Conservation (phyloP, 495 filamentous ascomycete genomes). For the Aspergillus coremiiformis region DNA sequence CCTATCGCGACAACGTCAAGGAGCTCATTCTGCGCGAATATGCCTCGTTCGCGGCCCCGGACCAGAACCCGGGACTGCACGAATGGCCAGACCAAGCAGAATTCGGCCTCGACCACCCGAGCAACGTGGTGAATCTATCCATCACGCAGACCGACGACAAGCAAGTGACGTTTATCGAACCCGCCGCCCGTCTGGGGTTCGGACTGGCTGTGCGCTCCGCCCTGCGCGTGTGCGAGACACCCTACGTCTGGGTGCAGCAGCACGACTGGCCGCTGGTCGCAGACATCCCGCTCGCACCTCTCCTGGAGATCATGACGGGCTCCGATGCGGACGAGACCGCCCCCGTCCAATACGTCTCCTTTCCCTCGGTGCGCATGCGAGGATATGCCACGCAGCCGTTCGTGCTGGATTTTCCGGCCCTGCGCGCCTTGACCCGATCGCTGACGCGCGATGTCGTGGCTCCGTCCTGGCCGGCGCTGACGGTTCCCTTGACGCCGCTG, state of each 20-base stretch:
- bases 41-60: not conserved
- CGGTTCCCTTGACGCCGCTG: constrained; percentile 2
- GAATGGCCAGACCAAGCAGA: constrained; percentile 23
- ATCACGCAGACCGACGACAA: not conserved
- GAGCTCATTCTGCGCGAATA: not conserved
- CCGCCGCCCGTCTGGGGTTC: constrained; percentile 1
- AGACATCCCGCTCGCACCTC: not conserved
- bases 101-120: constrained; percentile 31
- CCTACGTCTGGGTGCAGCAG: constrained; percentile 5
- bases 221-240: not conserved
- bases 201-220: constrained; percentile 2
- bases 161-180: constrained; percentile 2
- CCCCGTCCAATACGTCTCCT: constrained; percentile 1
- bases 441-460: not conserved
- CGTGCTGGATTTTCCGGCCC: not conserved
- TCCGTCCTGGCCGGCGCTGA: not conserved
- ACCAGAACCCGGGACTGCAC: not conserved
- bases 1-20: constrained; percentile 1
- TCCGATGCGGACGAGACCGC: not conserved
- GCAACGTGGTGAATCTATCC: constrained; percentile 4
- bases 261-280: constrained; percentile 4
- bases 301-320: not conserved
- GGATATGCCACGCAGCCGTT: not conserved
- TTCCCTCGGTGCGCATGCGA: not conserved
- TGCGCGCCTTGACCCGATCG: not conserved